These are phyloP conservation scores for Leptographium galeiforme DNA, from an alignment of 2,329 filamentous ascomycete species.

Conservation along the genomic window DNA sequence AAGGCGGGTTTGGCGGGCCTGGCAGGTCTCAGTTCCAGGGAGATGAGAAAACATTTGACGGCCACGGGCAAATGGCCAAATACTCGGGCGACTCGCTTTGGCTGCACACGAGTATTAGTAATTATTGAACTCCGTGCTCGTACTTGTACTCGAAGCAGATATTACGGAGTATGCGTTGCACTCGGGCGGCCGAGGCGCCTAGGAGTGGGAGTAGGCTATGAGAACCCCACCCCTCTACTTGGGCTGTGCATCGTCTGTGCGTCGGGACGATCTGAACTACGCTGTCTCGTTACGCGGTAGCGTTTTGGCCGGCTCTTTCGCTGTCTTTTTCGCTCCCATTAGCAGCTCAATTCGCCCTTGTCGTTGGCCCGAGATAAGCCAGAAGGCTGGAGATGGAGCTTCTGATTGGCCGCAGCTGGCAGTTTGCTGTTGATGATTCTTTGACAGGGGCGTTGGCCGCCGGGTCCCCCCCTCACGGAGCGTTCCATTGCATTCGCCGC, in stretches of 20 bases:
- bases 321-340: conserved; percentile 1
- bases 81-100: no score
- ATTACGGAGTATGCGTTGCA: background rate
- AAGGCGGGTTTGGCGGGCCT: no score
- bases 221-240: background rate
- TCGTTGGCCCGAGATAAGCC: conserved; percentile 31
- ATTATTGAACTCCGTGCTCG: no score
- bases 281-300: background rate
- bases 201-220: no score
- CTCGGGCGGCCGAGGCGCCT: no score
- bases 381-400: conserved; percentile 10
- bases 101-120: no score
- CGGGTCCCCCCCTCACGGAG: background rate
- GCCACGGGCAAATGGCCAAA: no score
- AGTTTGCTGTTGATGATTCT: conserved; percentile 28
- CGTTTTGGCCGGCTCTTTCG: background rate
- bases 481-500: conserved; percentile 4
- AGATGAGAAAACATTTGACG: no score
- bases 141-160: no score
- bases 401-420: conserved; percentile 23
- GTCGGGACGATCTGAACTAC: conserved; percentile 1
- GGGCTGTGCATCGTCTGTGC: conserved; percentile 1
- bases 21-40: no score
- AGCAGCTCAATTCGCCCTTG: conserved; percentile 3
- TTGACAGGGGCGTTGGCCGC: conserved; percentile 15